Evolutionary conservation across 352 stramenopile genomes (phyloP), one percentile per base, ranked within the genome.

Genomic region (Globisporangium apiculatum): DNA sequence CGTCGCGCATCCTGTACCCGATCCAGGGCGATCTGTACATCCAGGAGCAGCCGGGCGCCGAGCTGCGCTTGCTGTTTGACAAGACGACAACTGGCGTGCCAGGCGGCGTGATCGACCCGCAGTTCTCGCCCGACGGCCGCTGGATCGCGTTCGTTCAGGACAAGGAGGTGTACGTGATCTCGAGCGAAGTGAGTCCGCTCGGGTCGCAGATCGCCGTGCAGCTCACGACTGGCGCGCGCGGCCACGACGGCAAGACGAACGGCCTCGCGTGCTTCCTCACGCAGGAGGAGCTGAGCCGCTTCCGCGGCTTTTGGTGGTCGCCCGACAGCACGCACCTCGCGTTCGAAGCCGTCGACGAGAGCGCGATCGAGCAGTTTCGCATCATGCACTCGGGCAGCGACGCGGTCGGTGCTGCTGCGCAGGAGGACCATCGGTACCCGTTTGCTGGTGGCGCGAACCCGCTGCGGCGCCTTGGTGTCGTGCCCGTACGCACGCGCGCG

Each of bases 201-300:
- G 67, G 71, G 1, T 58, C 73, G n/a, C 75, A 80, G 48, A 61
- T 67, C 36, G 79, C 83, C 0, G 65, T 82, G 14, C 83, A 94
- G 58, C 65, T 97, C 61, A 95, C 84, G 3, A 76, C 65, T 1
- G 89, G 88, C 15, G 91, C 87, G 17, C 67, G 86, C 55, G 76
- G 68, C 49, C 55, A 79, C 31, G 71, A 73, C 7, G 86, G 87
- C 35, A 82, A 87, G 48, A 96, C 82, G 31, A 94, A 98, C 71
- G 96, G 96, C 2, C 62, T 99, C 11, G 96, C 96, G n/a, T 98
- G 98, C 72, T 99, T 98, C 72, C 66, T 99, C 9, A 97, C 96
- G 7, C 94, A 98, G 65, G 97, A 99, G 73, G 96, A 99, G 73
- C 95, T 99, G 67, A 95, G 96, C 66, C 87, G 95, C 37, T 98